Evolutionary conservation across 768 basidiomycete genomes (phyloP).

Genomic region (Rhodotorula sphaerocarpa): DNA sequence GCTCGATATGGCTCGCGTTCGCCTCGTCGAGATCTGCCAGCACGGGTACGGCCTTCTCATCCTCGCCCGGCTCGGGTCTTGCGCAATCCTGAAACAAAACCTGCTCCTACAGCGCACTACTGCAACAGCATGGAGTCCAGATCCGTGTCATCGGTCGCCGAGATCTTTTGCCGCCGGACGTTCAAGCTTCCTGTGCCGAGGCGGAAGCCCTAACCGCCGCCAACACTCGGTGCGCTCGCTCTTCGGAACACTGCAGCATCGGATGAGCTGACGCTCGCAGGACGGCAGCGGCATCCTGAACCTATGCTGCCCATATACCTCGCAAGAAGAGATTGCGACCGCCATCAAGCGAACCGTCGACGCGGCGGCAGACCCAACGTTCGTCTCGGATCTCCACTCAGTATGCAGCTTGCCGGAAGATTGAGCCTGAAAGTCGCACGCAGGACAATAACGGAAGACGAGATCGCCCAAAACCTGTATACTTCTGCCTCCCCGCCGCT

Average conservation of each 20-base stretch:
- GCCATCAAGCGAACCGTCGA: slow-evolving; percentile 52
- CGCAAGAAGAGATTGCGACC: slow-evolving; percentile 79
- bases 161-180: slow-evolving; percentile 66
- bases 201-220: slow-evolving; percentile 70
- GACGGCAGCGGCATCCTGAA: slow-evolving; percentile 69
- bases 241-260: background rate
- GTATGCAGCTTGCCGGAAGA: too few relatives aligned
- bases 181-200: slow-evolving; percentile 59
- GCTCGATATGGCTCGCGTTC: slow-evolving; percentile 72
- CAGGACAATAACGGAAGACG: slow-evolving; percentile 57
- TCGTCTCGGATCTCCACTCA: background rate
- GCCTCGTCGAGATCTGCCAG: slow-evolving; percentile 65
- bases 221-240: slow-evolving; percentile 56
- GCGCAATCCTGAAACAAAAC: background rate
- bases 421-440: background rate
- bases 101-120: slow-evolving; percentile 57
- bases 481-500: slow-evolving; percentile 54
- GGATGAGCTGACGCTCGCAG: too few relatives aligned
- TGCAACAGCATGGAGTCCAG: slow-evolving; percentile 73
- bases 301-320: slow-evolving; percentile 83
- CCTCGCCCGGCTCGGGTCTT: background rate
- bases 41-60: slow-evolving; percentile 59
- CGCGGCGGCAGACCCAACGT: background rate
- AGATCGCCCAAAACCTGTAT: slow-evolving; percentile 61
- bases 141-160: slow-evolving; percentile 71